Evolutionary conservation across 139 green algal species (phyloP), one percentile per base, ranked within the genome.

Genomic region (Edaphochlamys debaryana): DNA sequence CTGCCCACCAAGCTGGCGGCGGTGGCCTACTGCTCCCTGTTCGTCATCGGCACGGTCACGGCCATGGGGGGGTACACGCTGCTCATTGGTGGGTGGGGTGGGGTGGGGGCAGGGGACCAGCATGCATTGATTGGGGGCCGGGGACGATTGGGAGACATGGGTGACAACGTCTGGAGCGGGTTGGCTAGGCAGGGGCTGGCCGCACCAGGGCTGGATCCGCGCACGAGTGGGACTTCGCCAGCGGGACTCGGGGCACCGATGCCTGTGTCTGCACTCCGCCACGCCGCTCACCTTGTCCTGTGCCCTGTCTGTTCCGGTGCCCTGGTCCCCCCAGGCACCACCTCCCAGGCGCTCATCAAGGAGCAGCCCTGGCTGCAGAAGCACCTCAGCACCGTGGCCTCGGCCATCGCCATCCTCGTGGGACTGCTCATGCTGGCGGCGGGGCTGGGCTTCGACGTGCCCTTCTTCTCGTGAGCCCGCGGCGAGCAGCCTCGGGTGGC

Each of bases 11-110:
- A 96, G 86, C 69, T 93, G 30, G 96, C 95, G 13, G 95, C 96
- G 5, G 80, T 95, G 9, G 90, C 94, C 11, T 99, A 99, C 88
- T 95, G 98, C 82, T 67, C 87, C 30, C 96, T 95, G 89, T 99
- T 99, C 91, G 94, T 99, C 20, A 67, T 98, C 45, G 97, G 97
- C 29, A 99, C 97, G 11, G 92, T 99, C 22, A 74, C 92, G 8
- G 96, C 97, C 13, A 99, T 99, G 97, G 96, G 96, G 6, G 94
- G 89, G 42, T 99, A 99, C 93, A 98, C 97, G 17, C 89, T 92
- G 8, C 69, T 95, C 19, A 97, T 98, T 48, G 94, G 94, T 94
- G 48, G 82, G 87, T 50, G 37, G 19, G 20, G 32, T 69, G 69
- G 30, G 58, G 40, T n/a, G 38, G n/a, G n/a, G n/a, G n/a, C n/a